These are phyloP conservation scores for Phellopilus nigrolimitatus DNA, from an alignment of 1,284 basidiomycete species.

Conservation along the genomic window DNA sequence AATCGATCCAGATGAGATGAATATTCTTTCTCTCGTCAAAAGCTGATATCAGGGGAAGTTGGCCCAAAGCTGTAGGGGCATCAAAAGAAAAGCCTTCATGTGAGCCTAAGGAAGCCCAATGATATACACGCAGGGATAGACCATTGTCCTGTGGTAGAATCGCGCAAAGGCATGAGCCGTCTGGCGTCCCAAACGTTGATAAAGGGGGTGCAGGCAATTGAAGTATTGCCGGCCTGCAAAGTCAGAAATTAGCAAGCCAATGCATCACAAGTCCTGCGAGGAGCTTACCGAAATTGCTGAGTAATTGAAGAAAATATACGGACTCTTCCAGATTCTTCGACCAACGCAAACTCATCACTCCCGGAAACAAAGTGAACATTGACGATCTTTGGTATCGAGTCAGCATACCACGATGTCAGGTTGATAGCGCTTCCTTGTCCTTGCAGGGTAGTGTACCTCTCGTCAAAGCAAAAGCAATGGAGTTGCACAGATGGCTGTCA, in stretches of 20 bases:
- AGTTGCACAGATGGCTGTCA: constrained; percentile 34
- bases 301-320: constrained; percentile 48
- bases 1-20: constrained; percentile 40
- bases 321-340: constrained; percentile 37
- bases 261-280: background rate
- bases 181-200: constrained; percentile 41
- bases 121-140: constrained; percentile 36
- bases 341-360: constrained; percentile 44
- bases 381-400: constrained; percentile 27
- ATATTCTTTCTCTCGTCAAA: constrained; percentile 37
- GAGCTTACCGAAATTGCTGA: constrained; percentile 43
- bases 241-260: background rate
- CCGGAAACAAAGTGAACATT: constrained; percentile 39
- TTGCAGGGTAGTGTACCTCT: constrained; percentile 36
- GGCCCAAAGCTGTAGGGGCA: constrained; percentile 27
- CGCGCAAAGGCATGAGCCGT: constrained; percentile 47
- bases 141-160: constrained; percentile 26
- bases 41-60: constrained; percentile 38
- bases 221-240: constrained; percentile 42
- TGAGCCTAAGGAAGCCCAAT: constrained; percentile 54
- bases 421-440: constrained; percentile 36
- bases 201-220: constrained; percentile 33
- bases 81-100: constrained; percentile 38
- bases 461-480: constrained; percentile 43
- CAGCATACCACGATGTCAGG: constrained; percentile 41